Evolutionary conservation across 2,329 filamentous ascomycete species (phyloP).

Genomic region (Phyllosticta paracitricarpa): DNA sequence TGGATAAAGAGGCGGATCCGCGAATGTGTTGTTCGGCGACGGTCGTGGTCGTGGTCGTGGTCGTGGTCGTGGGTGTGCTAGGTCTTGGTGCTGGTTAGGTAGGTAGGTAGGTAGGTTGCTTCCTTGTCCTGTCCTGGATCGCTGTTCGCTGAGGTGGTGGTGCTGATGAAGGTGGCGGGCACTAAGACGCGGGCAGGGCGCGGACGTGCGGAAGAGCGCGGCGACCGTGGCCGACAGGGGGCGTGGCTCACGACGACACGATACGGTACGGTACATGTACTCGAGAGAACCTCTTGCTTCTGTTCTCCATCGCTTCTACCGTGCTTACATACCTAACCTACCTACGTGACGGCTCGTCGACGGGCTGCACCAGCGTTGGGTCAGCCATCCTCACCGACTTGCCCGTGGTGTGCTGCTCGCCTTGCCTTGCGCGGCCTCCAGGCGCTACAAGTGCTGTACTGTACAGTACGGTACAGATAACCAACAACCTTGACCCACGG

Average conservation of each 20-base stretch:
- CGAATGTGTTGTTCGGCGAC: neutral
- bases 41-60: neutral
- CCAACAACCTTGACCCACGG: neutral
- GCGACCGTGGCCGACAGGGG: neutral
- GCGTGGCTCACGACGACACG: neutral
- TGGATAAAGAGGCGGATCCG: neutral
- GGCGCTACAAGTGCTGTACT: neutral
- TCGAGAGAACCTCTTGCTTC: neutral
- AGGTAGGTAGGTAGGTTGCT: no score
- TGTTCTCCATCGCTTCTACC: no score
- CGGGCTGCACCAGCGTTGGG: no score
- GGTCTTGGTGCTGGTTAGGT: neutral
- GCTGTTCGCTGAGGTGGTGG: neutral
- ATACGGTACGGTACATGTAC: neutral
- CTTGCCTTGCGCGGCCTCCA: neutral
- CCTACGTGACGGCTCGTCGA: no score
- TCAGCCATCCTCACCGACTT: no score
- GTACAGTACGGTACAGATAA: neutral
- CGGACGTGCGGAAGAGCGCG: neutral
- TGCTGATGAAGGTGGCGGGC: conserved; percentile 2
- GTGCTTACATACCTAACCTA: no score
- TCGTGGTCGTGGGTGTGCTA: neutral
- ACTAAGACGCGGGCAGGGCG: neutral
- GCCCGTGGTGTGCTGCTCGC: no score
- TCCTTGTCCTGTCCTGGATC: neutral